Evolutionary conservation across 352 stramenopile species (phyloP), one percentile per base, ranked within the genome.

Genomic region (Pythium brachiatum): DNA sequence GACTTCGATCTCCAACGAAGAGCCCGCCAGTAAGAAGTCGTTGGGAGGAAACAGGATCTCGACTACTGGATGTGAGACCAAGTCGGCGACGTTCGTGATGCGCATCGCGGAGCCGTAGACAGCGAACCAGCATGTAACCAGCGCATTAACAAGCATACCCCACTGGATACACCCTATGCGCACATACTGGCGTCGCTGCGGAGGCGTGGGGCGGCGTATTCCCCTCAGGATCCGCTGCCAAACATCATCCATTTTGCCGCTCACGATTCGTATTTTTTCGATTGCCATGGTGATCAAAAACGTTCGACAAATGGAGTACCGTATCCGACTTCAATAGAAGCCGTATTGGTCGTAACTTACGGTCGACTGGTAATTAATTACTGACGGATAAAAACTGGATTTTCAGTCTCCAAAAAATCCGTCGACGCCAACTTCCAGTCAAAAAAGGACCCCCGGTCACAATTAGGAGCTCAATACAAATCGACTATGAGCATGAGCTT

Each of bases 1-100:
- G 21, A 93, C 73, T 44, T 83, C 68, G 53, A 91, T 81, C 3
- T 79, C 62, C 26, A 93, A 62, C 23, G 88, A 73, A 16, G 72
- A 79, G 16, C 26, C 43, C 12, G 61, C 59, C 31, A 89, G 52
- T 41, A 89, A 47, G 60, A 78, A 57, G 62, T 79, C 72, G 54
- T 85, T 76, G 21, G 53, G 69, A 13, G 84, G 84, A 26, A 82
- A 75, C 41, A 86, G 41, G 53, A 93, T 90, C 72, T 91, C 78
- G 20, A 78, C 53, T 3, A 67, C 38, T 5, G 70, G 62, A 20
- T 46, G 27, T 18, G 48, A 29, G 5, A 55, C 12, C 12, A 66
- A 63, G 13, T 48, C 29, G 8, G 51, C 39, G 16, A 51, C 26
- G n/a, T 5, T 55, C 8, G 34, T 21, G 31, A 56, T 12, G 15